Conservation (phyloP, 805 yeast genomes). For the Wickerhamiella dianesei region DNA sequence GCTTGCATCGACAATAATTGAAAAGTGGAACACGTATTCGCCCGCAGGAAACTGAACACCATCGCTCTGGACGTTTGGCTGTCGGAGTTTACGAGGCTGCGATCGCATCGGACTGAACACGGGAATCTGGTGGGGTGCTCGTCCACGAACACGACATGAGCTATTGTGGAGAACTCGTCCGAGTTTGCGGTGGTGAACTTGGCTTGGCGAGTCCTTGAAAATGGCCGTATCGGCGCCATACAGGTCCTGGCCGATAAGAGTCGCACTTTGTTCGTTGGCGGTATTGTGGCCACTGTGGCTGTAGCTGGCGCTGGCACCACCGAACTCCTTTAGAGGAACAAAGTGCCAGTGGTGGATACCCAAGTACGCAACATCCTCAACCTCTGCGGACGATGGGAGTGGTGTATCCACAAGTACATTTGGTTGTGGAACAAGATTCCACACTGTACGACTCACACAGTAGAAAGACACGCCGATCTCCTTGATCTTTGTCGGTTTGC, state of each 20-base stretch:
- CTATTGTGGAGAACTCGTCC: slow-evolving; percentile 10
- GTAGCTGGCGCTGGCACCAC: slow-evolving; percentile 11
- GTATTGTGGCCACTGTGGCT: slow-evolving; percentile 7
- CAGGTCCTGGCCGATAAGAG: slow-evolving; percentile 21
- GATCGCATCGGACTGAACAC: slow-evolving; percentile 14
- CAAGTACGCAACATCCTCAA: slow-evolving; percentile 22
- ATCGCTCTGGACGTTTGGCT: slow-evolving; percentile 12
- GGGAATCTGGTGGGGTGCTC: slow-evolving; percentile 13
- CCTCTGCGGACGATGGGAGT: slow-evolving; percentile 20
- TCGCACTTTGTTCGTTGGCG: slow-evolving; percentile 16
- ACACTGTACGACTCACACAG: slow-evolving; percentile 65
- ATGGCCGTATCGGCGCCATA: slow-evolving; percentile 25
- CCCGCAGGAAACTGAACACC: slow-evolving; percentile 48
- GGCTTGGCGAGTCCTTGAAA: slow-evolving; percentile 11
- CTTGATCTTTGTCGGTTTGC: slow-evolving; percentile 62
- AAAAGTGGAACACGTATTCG: slow-evolving; percentile 72
- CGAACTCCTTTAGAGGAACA: slow-evolving; percentile 20
- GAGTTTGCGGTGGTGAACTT: slow-evolving; percentile 11
- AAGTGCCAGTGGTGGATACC: slow-evolving; percentile 27
- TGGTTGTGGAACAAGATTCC: slow-evolving; percentile 60
- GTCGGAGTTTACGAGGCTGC: slow-evolving; percentile 17
- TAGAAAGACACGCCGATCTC: slow-evolving; percentile 46
- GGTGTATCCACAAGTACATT: slow-evolving; percentile 19
- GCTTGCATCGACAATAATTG: slow-evolving; percentile 62
- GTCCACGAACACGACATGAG: slow-evolving; percentile 10